Conservation (phyloP, 345 rosid genomes). For the Triadica sebifera region DNA sequence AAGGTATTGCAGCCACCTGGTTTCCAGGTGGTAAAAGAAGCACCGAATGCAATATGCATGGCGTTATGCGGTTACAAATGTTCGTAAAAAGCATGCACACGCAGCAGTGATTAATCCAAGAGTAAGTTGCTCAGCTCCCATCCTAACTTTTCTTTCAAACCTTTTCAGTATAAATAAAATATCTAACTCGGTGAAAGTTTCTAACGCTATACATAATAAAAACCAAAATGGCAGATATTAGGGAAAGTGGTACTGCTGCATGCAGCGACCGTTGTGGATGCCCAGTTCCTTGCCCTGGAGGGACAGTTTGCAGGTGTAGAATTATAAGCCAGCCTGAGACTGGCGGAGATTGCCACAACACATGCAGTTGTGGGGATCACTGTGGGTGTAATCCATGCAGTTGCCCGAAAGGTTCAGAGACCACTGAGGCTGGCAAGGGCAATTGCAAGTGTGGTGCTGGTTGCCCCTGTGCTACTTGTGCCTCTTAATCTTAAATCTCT, state of each 20-base stretch:
- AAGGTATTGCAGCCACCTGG: too few relatives aligned
- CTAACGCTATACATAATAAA: too few relatives aligned
- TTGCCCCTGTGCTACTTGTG: constrained; percentile 40
- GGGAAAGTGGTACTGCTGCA: constrained; percentile 1
- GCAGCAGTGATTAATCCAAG: too few relatives aligned
- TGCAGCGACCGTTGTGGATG: constrained; percentile 37
- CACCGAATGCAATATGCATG: too few relatives aligned
- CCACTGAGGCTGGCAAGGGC: constrained; percentile 22
- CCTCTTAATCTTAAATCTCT: too few relatives aligned
- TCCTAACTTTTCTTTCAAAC: too few relatives aligned
- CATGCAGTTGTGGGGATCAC: constrained; percentile 56
- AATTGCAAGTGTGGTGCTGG: constrained; percentile 40
- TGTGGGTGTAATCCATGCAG: constrained; percentile 67
- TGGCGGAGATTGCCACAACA: constrained; percentile 28
- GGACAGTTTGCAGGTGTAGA: constrained; percentile 43
- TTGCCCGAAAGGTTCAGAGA: constrained; percentile 29
- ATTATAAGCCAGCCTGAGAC: not conserved
- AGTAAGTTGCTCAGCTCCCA: too few relatives aligned
- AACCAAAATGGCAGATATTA: constrained; percentile 27
- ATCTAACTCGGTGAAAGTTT: too few relatives aligned
- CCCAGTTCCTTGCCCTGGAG: constrained; percentile 44
- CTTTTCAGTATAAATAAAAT: too few relatives aligned
- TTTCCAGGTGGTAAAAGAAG: too few relatives aligned
- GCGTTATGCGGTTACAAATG: too few relatives aligned
- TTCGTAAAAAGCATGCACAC: too few relatives aligned